These are phyloP conservation scores for Aeschynomene evenia DNA, from an alignment of 306 rosid species.

Conservation along the genomic window DNA sequence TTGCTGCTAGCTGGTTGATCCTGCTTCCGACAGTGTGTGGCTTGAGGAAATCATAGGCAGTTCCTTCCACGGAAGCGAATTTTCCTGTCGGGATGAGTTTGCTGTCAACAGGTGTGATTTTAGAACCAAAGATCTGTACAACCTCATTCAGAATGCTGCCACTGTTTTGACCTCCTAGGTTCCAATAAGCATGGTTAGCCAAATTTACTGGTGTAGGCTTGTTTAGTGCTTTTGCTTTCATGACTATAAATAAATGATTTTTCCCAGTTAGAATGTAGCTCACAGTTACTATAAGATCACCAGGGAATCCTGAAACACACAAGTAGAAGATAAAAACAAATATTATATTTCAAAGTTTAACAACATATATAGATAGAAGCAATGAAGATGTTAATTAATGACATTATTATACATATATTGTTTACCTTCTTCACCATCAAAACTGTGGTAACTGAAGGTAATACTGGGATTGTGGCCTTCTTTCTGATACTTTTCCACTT, in stretches of 20 bases:
- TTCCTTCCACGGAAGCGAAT: slow-evolving; percentile 42
- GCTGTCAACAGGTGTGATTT: slow-evolving; percentile 57
- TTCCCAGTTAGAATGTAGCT: slow-evolving; percentile 52
- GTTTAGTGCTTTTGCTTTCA: slow-evolving; percentile 78
- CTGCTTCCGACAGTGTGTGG: slow-evolving; percentile 62
- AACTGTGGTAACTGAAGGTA: slow-evolving; percentile 65
- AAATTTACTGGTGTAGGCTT: slow-evolving; percentile 85
- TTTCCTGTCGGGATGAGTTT: slow-evolving; percentile 77
- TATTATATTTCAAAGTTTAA: neutral
- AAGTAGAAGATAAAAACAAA: neutral
- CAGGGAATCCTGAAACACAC: slow-evolving; percentile 72
- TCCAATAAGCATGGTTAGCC: slow-evolving; percentile 83
- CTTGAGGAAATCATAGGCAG: slow-evolving; percentile 62
- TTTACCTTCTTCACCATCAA: slow-evolving; percentile 82
- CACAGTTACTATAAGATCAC: slow-evolving; percentile 62
- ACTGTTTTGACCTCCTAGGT: slow-evolving; percentile 72
- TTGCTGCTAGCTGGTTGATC: slow-evolving; percentile 43
- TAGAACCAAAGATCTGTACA: slow-evolving; percentile 65
- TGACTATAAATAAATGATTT: slow-evolving; percentile 43
- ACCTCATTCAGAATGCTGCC: slow-evolving; percentile 65
- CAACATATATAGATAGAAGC: neutral
- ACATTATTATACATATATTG: too few species aligned
- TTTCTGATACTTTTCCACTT: slow-evolving; percentile 47
- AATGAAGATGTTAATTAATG: neutral
- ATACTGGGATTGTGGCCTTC: slow-evolving; percentile 54